These are phyloP conservation scores for Pyrus hybrid DNA, from an alignment of 331 rosid genomes.

Conservation along the genomic window DNA sequence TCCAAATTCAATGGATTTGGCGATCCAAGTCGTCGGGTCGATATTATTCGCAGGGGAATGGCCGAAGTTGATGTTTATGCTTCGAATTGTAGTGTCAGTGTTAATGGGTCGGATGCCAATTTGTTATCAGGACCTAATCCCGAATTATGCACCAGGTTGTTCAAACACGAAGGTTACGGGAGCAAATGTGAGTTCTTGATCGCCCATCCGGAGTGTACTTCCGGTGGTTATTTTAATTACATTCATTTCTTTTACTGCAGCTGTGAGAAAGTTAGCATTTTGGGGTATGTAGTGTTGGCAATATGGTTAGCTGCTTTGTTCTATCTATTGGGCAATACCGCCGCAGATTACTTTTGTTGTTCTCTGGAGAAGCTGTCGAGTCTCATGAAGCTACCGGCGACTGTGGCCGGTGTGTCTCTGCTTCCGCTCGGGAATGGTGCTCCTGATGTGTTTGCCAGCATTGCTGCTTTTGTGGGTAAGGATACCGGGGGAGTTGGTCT, in stretches of 20 bases:
- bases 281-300: conserved; percentile 56
- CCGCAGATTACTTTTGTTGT: conserved; percentile 89
- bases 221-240: conserved; percentile 73
- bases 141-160: conserved; percentile 46
- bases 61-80: conserved; percentile 19
- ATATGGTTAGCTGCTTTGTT: conserved; percentile 85
- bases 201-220: conserved; percentile 65
- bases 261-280: conserved; percentile 37
- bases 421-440: conserved; percentile 99
- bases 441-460: conserved; percentile 94
- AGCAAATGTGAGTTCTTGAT: conserved; percentile 61
- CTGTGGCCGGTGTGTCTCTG: conserved; percentile 91
- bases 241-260: conserved; percentile 61
- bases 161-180: conserved; percentile 33
- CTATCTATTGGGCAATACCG: conserved; percentile 90
- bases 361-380: conserved; percentile 80
- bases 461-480: conserved; percentile 86
- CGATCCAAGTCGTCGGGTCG: conserved; percentile 1
- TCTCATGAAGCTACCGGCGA: conserved; percentile 85
- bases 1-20: conserved; percentile 5
- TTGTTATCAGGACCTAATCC: conserved; percentile 14
- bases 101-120: conserved; percentile 21
- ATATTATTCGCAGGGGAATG: conserved; percentile 29
- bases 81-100: not conserved
- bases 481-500: conserved; percentile 82